phyloP scores from a whole-genome alignment of 2,329 filamentous ascomycete genomes.

The Sarocladiaceae sp. region DNA sequence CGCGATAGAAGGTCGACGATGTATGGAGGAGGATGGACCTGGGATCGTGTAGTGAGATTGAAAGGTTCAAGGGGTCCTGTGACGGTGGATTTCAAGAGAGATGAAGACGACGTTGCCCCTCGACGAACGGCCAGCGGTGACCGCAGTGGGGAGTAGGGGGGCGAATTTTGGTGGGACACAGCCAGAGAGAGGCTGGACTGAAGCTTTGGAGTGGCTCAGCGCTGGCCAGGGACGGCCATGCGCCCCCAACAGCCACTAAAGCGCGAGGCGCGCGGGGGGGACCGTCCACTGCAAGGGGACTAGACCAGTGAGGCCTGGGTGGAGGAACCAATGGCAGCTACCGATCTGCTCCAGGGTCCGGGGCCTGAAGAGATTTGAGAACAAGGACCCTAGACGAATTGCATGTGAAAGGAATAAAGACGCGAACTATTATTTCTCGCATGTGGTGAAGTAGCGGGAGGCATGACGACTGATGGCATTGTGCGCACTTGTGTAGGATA shows the following conservation, averaged over 20 bases:
- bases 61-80: constrained; percentile 10
- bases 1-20: too few species aligned
- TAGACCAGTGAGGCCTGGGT: not conserved
- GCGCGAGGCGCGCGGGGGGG: constrained; percentile 2
- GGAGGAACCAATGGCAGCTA: not conserved
- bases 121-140: not conserved
- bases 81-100: not conserved
- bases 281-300: not conserved
- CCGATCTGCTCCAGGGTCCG: constrained; percentile 4
- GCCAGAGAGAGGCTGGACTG: too few species aligned
- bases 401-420: too few species aligned
- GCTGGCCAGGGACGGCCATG: too few species aligned
- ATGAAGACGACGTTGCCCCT: constrained; percentile 6
- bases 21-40: constrained; percentile 9
- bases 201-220: too few species aligned
- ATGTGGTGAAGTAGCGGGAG: too few species aligned
- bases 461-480: too few species aligned
- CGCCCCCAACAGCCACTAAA: not conserved
- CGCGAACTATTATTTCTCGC: too few species aligned
- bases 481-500: too few species aligned
- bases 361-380: not conserved
- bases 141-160: not conserved
- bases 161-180: constrained; percentile 5
- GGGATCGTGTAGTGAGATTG: constrained; percentile 11
- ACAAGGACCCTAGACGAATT: too few species aligned